Percentiles rank a stretch among this genome's conserved stretches.
These are phyloP conservation scores for Hanseniaspora clermontiae DNA, from an alignment of 805 yeast species.

Conservation along the genomic window DNA sequence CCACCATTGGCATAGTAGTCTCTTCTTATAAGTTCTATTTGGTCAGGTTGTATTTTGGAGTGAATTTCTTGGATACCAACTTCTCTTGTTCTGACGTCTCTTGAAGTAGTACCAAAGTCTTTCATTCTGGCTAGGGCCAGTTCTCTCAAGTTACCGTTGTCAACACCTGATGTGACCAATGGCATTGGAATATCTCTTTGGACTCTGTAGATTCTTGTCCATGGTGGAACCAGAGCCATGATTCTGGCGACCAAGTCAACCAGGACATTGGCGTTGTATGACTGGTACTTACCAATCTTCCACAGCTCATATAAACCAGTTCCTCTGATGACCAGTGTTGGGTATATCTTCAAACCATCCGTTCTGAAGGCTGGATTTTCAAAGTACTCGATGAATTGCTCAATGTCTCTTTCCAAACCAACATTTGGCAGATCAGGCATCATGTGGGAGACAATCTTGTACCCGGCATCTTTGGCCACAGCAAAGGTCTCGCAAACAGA, in stretches of 20 bases:
- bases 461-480: slow-evolving; percentile 95
- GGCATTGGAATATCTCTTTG: slow-evolving; percentile 99
- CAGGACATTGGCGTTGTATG: slow-evolving; percentile 86
- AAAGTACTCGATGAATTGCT: slow-evolving; percentile 90
- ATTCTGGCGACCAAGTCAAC: slow-evolving; percentile 93
- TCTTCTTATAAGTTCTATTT: slow-evolving; percentile 86
- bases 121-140: slow-evolving; percentile 94
- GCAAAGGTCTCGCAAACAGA: slow-evolving; percentile 93
- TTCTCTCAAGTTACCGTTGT: slow-evolving; percentile 91
- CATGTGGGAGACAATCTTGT: slow-evolving; percentile 96
- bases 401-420: slow-evolving; percentile 95
- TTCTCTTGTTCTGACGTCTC: slow-evolving; percentile 95
- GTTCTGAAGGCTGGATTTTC: slow-evolving; percentile 95
- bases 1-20: slow-evolving; percentile 97
- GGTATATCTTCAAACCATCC: slow-evolving; percentile 89
- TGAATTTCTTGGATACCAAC: slow-evolving; percentile 98
- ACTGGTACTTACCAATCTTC: slow-evolving; percentile 90
- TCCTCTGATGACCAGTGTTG: slow-evolving; percentile 92
- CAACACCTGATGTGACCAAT: slow-evolving; percentile 91
- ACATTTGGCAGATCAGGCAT: slow-evolving; percentile 99
- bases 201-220: slow-evolving; percentile 97
- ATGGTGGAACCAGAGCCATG: slow-evolving; percentile 92
- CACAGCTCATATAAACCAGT: slow-evolving; percentile 94
- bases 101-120: slow-evolving; percentile 89
- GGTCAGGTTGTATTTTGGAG: slow-evolving; percentile 92